Percentiles rank a stretch among this genome's conserved stretches.
These are phyloP conservation scores for Trypanosoma platydactyli DNA, from an alignment of 208 protist species.

Conservation along the genomic window DNA sequence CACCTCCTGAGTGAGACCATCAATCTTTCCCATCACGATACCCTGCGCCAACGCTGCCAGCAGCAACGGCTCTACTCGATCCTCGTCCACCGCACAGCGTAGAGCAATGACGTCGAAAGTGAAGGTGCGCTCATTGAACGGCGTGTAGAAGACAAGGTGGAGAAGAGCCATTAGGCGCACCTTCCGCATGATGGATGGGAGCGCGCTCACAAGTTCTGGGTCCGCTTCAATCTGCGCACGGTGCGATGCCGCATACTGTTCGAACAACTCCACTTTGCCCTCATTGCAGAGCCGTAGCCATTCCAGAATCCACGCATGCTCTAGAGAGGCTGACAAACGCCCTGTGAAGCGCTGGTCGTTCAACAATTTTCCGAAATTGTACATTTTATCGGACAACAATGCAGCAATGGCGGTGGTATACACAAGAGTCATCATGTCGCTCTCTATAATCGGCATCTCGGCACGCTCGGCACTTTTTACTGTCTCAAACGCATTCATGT, in stretches of 20 bases:
- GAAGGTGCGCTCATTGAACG: slow-evolving; percentile 91
- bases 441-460: slow-evolving; percentile 63
- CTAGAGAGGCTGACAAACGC: slow-evolving; percentile 21
- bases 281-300: slow-evolving; percentile 80
- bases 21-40: slow-evolving; percentile 93
- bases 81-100: slow-evolving; percentile 61
- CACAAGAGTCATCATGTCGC: slow-evolving; percentile 61
- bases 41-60: slow-evolving; percentile 93
- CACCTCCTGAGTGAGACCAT: slow-evolving; percentile 85
- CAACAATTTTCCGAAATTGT: slow-evolving; percentile 88
- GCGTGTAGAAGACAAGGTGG: slow-evolving; percentile 94
- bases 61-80: slow-evolving; percentile 92
- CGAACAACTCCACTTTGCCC: slow-evolving; percentile 73
- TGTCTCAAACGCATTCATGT: slow-evolving; percentile 84
- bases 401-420: slow-evolving; percentile 76
- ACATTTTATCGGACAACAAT: slow-evolving; percentile 79
- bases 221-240: slow-evolving; percentile 33
- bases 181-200: slow-evolving; percentile 48
- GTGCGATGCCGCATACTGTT: slow-evolving; percentile 53
- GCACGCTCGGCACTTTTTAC: slow-evolving; percentile 75
- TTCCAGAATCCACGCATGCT: slow-evolving; percentile 67
- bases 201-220: slow-evolving; percentile 31
- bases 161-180: slow-evolving; percentile 95
- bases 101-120: slow-evolving; percentile 71
- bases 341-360: slow-evolving; percentile 52